Conservation (phyloP, 2,329 filamentous ascomycete genomes). For the Calonectria pseudoturangicola region DNA sequence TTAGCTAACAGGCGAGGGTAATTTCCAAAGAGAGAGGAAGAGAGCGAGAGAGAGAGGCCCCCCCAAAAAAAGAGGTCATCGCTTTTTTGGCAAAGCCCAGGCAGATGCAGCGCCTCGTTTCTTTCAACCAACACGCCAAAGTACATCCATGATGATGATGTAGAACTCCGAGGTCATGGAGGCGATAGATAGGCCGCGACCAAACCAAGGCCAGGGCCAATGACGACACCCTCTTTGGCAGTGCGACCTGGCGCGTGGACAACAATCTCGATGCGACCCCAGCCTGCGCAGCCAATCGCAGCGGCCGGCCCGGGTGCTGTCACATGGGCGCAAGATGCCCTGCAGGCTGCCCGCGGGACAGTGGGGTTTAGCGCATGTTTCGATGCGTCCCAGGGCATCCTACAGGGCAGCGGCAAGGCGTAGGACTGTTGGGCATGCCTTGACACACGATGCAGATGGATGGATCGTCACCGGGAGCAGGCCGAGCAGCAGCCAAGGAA, state of each 20-base stretch:
- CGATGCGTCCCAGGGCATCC: slow-evolving; percentile 10
- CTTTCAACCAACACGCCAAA: background rate
- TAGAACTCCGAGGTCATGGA: slow-evolving; percentile 6
- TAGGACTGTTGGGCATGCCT: slow-evolving; percentile 16
- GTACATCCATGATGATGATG: too few relatives aligned
- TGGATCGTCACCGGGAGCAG: slow-evolving; percentile 13
- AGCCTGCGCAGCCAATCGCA: slow-evolving; percentile 29
- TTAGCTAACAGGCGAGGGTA: slow-evolving; percentile 1
- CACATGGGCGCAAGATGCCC: slow-evolving; percentile 37
- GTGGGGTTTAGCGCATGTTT: slow-evolving; percentile 26
- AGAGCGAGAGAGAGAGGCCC: background rate
- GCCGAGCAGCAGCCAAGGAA: slow-evolving; percentile 2
- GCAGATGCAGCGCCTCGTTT: slow-evolving; percentile 24
- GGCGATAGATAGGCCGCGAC: background rate
- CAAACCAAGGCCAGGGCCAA: background rate
- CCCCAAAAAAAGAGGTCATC: background rate
- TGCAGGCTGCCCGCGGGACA: slow-evolving; percentile 28
- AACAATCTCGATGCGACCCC: slow-evolving; percentile 29
- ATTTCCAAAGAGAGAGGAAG: background rate
- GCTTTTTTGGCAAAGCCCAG: background rate
- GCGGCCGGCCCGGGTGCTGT: background rate
- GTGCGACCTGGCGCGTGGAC: slow-evolving; percentile 34
- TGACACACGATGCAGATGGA: background rate
- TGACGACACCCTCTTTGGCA: slow-evolving; percentile 38
- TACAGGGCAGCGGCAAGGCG: slow-evolving; percentile 7